These are phyloP conservation scores for Backusella circina DNA, from an alignment of 192 early-diverging fungal species.

Conservation along the genomic window DNA sequence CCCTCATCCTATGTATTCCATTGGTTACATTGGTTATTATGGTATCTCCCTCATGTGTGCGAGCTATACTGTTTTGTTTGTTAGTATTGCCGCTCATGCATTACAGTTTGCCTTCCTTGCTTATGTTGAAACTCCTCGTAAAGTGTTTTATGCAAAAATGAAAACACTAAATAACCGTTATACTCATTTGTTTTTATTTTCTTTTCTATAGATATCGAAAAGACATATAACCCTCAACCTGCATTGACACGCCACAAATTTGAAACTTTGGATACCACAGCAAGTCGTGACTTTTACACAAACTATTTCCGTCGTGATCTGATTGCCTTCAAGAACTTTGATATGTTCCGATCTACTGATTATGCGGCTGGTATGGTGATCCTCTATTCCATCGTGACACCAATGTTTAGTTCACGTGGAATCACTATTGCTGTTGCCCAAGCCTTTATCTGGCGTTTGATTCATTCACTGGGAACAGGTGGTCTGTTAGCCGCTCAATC, in stretches of 20 bases:
- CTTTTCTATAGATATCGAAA: constrained; percentile 49
- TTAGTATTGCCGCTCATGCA: constrained; percentile 83
- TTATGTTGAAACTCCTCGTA: constrained; percentile 89
- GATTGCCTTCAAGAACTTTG: constrained; percentile 90
- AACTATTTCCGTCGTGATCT: constrained; percentile 83
- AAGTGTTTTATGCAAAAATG: constrained; percentile 20
- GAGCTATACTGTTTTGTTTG: constrained; percentile 88
- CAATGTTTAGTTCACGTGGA: constrained; percentile 44
- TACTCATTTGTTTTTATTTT: background rate
- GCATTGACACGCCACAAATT: constrained; percentile 22
- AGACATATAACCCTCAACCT: constrained; percentile 54
- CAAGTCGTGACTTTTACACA: constrained; percentile 51
- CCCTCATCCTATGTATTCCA: constrained; percentile 98
- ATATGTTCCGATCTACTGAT: constrained; percentile 82
- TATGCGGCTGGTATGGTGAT: constrained; percentile 74
- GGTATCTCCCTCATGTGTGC: constrained; percentile 90
- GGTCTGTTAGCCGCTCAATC: constrained; percentile 77
- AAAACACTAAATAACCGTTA: background rate
- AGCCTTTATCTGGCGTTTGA: constrained; percentile 82
- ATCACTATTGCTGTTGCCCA: constrained; percentile 57
- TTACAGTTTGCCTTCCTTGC: constrained; percentile 87
- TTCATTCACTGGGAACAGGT: constrained; percentile 82
- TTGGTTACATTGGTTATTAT: constrained; percentile 97
- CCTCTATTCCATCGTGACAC: constrained; percentile 69
- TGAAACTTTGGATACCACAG: background rate